Evolutionary conservation across 345 rosid genomes (phyloP).

Genomic region (Pistacia atlantica): DNA sequence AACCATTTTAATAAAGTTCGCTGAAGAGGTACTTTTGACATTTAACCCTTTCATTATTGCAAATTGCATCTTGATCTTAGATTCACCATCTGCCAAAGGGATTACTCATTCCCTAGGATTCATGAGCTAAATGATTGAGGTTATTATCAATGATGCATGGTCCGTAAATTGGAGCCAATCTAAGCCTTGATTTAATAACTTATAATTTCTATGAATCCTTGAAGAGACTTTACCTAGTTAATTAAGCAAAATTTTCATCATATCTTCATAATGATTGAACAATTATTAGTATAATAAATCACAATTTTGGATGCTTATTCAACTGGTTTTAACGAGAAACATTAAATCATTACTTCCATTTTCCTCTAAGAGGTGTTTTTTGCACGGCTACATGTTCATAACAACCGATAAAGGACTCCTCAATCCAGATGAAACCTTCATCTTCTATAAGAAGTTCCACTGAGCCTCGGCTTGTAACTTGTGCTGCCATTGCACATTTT

Average conservation of each 20-base stretch:
- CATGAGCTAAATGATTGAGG: not conserved
- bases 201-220: not conserved
- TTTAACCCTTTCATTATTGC: not conserved
- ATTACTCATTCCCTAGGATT: not conserved
- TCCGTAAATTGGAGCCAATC: not conserved
- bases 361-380: not conserved
- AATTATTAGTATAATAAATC: not conserved
- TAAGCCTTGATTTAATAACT: not conserved
- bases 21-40: constrained; percentile 72
- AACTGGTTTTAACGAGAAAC: not conserved
- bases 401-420: not conserved
- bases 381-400: not conserved
- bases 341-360: not conserved
- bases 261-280: not conserved
- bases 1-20: constrained; percentile 95
- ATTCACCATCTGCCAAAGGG: not conserved
- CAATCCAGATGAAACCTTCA: not conserved
- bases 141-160: not conserved
- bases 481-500: not conserved
- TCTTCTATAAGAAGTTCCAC: not conserved
- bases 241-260: not conserved
- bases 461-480: no score
- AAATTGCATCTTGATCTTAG: not conserved
- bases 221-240: not conserved
- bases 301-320: not conserved